Conservation (phyloP, 805 yeast genomes). For the Kockiozyma suomiensis region DNA sequence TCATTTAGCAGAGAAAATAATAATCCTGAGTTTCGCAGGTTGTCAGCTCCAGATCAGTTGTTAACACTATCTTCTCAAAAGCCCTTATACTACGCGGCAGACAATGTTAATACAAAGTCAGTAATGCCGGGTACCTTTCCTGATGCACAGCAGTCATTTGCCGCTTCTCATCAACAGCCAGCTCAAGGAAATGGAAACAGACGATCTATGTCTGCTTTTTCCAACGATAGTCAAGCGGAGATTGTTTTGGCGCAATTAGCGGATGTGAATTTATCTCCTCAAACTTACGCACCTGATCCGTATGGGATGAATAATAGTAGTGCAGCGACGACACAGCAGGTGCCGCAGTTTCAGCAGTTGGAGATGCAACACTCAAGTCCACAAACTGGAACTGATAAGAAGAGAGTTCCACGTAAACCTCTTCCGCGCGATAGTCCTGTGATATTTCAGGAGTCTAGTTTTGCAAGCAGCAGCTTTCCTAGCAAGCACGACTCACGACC, state of each 20-base stretch:
- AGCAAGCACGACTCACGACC: too few relatives aligned
- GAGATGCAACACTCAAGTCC: not conserved
- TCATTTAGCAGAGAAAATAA: too few relatives aligned
- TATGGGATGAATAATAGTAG: not conserved
- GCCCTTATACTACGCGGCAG: too few relatives aligned
- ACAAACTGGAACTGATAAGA: not conserved
- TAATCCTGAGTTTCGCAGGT: too few relatives aligned
- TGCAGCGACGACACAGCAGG: not conserved
- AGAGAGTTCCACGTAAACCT: conserved; percentile 1
- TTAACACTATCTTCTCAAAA: too few relatives aligned
- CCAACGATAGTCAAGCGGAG: not conserved
- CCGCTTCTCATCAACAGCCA: not conserved
- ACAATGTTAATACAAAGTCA: too few relatives aligned
- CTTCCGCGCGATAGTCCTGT: not conserved
- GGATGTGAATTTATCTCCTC: not conserved
- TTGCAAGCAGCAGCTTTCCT: too few relatives aligned
- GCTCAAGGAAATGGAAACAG: not conserved
- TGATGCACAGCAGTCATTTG: not conserved
- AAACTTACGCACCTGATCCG: not conserved
- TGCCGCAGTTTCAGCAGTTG: not conserved
- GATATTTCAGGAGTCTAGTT: not conserved
- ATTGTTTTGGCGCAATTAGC: not conserved
- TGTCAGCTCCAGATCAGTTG: too few relatives aligned
- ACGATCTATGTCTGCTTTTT: not conserved
- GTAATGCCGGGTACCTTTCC: too few relatives aligned